phyloP scores from a whole-genome alignment of 1,139 yeast genomes.

The Pichia sp. region DNA sequence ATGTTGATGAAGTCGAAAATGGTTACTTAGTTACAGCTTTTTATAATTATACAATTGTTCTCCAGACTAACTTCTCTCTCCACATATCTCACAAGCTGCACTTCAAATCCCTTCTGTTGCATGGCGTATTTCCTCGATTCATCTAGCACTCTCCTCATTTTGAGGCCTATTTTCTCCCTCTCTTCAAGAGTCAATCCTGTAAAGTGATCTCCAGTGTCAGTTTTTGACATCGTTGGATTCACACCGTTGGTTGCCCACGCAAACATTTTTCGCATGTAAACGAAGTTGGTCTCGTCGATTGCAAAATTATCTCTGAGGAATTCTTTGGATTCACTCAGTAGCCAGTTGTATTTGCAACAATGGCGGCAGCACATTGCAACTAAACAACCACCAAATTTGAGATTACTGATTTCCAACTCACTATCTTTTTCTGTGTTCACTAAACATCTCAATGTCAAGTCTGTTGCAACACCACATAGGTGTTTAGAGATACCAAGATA shows the following conservation, averaged over 20 bases:
- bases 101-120: slow-evolving; percentile 36
- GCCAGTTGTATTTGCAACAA: slow-evolving; percentile 56
- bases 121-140: slow-evolving; percentile 52
- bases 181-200: slow-evolving; percentile 43
- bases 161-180: slow-evolving; percentile 57
- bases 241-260: slow-evolving; percentile 87
- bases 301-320: slow-evolving; percentile 32
- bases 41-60: slow-evolving; percentile 56
- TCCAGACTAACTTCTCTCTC: slow-evolving; percentile 59
- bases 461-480: slow-evolving; percentile 92
- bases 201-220: slow-evolving; percentile 39
- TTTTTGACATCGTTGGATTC: slow-evolving; percentile 37
- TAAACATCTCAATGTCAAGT: slow-evolving; percentile 68
- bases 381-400: slow-evolving; percentile 47
- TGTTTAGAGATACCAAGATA: slow-evolving; percentile 75
- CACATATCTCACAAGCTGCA: slow-evolving; percentile 57
- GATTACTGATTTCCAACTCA: not conserved
- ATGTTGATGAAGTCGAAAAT: not conserved
- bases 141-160: slow-evolving; percentile 70
- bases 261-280: slow-evolving; percentile 56
- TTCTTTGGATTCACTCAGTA: slow-evolving; percentile 47
- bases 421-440: slow-evolving; percentile 33
- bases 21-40: not conserved
- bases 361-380: slow-evolving; percentile 97
- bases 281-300: slow-evolving; percentile 42